Evolutionary conservation across 2,329 filamentous ascomycete genomes (phyloP).

Genomic region (Aspergillus transmontanensis): DNA sequence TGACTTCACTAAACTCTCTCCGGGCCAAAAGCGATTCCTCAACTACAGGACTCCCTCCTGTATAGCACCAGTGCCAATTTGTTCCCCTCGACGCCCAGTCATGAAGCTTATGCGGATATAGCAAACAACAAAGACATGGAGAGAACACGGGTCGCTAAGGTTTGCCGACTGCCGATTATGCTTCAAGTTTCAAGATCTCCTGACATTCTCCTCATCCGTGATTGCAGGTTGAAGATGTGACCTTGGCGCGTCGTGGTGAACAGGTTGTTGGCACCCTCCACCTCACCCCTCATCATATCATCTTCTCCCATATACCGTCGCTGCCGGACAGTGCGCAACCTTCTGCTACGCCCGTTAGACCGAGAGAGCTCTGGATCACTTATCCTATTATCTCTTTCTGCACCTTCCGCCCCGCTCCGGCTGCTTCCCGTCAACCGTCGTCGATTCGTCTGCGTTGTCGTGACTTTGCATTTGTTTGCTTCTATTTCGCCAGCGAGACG

Average conservation of each 20-base stretch:
- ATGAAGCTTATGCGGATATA: slow-evolving; percentile 38
- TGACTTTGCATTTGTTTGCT: slow-evolving; percentile 91
- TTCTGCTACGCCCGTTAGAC: slow-evolving; percentile 46
- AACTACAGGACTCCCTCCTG: neutral
- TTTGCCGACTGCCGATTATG: slow-evolving; percentile 19
- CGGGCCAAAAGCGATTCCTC: neutral
- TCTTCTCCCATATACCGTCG: slow-evolving; percentile 61
- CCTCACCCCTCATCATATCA: slow-evolving; percentile 65
- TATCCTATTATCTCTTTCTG: slow-evolving; percentile 89
- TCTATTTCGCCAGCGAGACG: slow-evolving; percentile 77
- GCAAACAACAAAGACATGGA: slow-evolving; percentile 44
- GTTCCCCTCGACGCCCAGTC: slow-evolving; percentile 11
- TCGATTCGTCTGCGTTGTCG: slow-evolving; percentile 86
- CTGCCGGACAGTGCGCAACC: slow-evolving; percentile 41
- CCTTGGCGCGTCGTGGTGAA: slow-evolving; percentile 59
- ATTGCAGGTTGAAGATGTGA: slow-evolving; percentile 57
- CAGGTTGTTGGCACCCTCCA: slow-evolving; percentile 63
- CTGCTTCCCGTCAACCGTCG: slow-evolving; percentile 69
- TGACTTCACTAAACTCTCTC: neutral
- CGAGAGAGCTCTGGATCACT: slow-evolving; percentile 85
- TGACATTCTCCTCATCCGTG: slow-evolving; percentile 3
- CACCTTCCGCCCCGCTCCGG: slow-evolving; percentile 72
- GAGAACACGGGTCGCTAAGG: slow-evolving; percentile 49
- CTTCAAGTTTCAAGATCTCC: slow-evolving; percentile 4
- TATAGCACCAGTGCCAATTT: slow-evolving; percentile 10